A percentile compares a stretch with the other conserved stretches of the same genome.
These are phyloP conservation scores for Warburgia ugandensis DNA, from an alignment of 164 flowering plant genomes.

Conservation along the genomic window DNA sequence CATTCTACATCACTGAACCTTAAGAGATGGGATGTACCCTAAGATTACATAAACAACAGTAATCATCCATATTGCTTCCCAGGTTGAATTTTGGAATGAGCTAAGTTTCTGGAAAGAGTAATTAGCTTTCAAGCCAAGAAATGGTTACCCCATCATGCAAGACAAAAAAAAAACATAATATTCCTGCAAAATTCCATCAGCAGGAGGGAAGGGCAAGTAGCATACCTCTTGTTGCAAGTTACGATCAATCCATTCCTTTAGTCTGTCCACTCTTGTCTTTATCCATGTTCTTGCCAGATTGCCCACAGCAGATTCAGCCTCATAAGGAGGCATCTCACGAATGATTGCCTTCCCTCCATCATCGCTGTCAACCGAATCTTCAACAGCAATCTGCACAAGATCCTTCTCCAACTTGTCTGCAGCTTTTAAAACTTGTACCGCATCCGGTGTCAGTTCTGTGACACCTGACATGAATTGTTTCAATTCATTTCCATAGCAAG, in stretches of 20 bases:
- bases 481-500: conserved; percentile 75
- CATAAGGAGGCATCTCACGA: conserved; percentile 87
- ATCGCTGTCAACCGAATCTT: conserved; percentile 87
- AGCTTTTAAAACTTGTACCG: conserved; percentile 61
- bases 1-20: too few species aligned
- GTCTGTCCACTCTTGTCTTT: conserved; percentile 50
- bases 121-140: too few species aligned
- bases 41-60: too few species aligned
- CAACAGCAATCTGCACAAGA: conserved; percentile 89
- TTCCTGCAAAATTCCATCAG: background rate
- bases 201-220: background rate
- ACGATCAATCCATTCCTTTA: conserved; percentile 72
- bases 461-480: conserved; percentile 58
- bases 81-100: too few species aligned
- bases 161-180: too few species aligned
- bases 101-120: too few species aligned
- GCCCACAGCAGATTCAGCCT: conserved; percentile 64
- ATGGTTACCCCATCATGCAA: too few species aligned
- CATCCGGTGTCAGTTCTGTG: conserved; percentile 81
- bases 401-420: conserved; percentile 89
- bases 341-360: conserved; percentile 94
- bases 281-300: conserved; percentile 70
- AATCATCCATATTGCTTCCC: too few species aligned
- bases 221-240: conserved; percentile 82
- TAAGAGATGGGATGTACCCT: too few species aligned